Base-by-base conservation (phyloP, 805 yeast species). In the Debaryomyces tyrocola region DNA sequence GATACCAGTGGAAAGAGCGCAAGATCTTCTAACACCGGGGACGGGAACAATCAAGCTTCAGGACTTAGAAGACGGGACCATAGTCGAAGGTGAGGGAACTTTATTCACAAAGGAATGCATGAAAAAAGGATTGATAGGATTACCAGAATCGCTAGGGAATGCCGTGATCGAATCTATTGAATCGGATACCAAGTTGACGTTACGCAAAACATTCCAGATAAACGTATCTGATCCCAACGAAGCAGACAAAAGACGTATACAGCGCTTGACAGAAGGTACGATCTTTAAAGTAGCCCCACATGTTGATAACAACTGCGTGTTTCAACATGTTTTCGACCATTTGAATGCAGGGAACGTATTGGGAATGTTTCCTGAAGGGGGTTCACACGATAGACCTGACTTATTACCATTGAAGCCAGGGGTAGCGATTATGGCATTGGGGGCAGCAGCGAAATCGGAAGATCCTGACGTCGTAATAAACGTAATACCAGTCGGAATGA, bases 351-450 rank as follows among this genome's bases (percentile, higher is more conserved):
- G 69, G 9, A 58, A 60, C 20, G 66, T 64, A 1, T 54, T 72
- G 45, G 77, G 76, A 2, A 67, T 71, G 12, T 72, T 72, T 46
- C 77, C 76, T 8, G 77, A 72, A 48, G 77, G 77, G 10, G 77
- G 77, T 6, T 67, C 71, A 33, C 76, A 72, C 47, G 77, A 72
- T 49, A 51, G 76, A 27, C 67, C 75, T 2, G 70, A 67, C 40
- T 63, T 72, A 42, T 59, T 71, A 35, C 77, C 77, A 14, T 58
- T 72, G 47, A 72, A 71, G 46, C 75, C 77, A 0, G 77, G 77
- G 1, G 76, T 72, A 20, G 76, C 76, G 3, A 66, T 72, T 14
- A 72, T 72, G 77, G 77, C 75, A 0, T 50, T 72, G 21, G 77
- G 77, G 2, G 70, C 76, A 1, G 64, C 64, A 9, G 66, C 70